Evolutionary conservation across 805 yeast genomes (phyloP), one percentile per base, ranked within the genome.

Genomic region (Candida bentonensis): DNA sequence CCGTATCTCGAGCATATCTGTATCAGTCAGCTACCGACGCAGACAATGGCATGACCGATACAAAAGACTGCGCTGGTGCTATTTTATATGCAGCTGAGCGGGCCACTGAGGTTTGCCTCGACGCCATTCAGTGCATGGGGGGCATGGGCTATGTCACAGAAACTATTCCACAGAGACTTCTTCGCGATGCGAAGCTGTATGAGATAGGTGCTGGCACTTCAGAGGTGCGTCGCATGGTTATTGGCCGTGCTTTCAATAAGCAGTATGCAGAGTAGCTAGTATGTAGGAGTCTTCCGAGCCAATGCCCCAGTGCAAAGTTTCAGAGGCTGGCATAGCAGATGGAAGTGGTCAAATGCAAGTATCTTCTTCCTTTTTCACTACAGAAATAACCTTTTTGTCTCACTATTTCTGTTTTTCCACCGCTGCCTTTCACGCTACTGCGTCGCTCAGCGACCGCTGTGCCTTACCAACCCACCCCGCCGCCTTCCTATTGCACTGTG

Each of bases 81-180:
- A 58, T 58, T 41, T 50, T 58, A 22, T 58, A 56, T 44, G 60
- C 62, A n/a, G 62, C 62, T 22, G 62, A 58, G 48, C 46, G 60
- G 23, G 58, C 58, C 27, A 57, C 62, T 40, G 58, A 57, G 48
- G 62, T 58, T 13, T 47, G 56, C 27, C 46, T 58, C 7, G 61
- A 57, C 30, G 62, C 62, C 7, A 56, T 58, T 30, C 62, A 58
- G 45, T 55, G 58, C 46, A 48, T 58, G 34, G 62, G 62, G 3
- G 62, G 62, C 4, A 58, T 58, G 62, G 62, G 62, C 15, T 58
- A 58, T 43, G 54, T 58, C 44, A 58, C 47, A 46, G 62, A 58
- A 45, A 58, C 62, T 4, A 54, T 54, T n/a, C 59, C 60, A 15
- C 55, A 53, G 22, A 43, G 62, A n/a, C 51, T 58, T 15, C 50